Percentiles rank a stretch among this genome's conserved stretches.
These are phyloP conservation scores for Osmanthus fragrans DNA, from an alignment of 257 asterid genomes.

Conservation along the genomic window DNA sequence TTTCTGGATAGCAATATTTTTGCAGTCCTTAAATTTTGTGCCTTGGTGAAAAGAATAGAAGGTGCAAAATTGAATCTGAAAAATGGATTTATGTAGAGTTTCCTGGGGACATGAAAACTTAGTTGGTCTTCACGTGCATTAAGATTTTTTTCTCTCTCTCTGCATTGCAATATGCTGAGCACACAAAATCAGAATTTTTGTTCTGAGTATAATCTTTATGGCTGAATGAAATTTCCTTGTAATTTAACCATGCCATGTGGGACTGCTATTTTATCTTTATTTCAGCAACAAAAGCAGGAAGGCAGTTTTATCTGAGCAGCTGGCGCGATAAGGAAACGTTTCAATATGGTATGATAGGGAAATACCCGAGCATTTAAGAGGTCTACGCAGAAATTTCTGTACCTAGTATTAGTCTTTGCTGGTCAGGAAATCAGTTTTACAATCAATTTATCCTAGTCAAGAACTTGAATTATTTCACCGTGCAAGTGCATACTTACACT, in stretches of 20 bases:
- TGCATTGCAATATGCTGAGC: neutral
- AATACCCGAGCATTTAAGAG: constrained; percentile 37
- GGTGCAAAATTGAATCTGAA: neutral
- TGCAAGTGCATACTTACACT: constrained; percentile 1
- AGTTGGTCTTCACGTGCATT: neutral
- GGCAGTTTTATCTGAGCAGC: constrained; percentile 65
- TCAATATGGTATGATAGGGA: constrained; percentile 72
- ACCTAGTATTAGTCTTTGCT: constrained; percentile 16
- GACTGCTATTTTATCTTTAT: constrained; percentile 40
- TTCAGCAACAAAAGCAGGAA: constrained; percentile 57
- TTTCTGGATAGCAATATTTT: neutral
- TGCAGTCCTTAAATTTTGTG: neutral
- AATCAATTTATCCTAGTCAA: neutral
- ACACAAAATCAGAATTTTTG: too few relatives aligned
- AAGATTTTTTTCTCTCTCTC: neutral
- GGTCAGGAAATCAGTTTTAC: neutral
- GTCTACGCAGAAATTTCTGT: constrained; percentile 10
- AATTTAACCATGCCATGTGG: constrained; percentile 44
- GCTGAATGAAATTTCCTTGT: constrained; percentile 20
- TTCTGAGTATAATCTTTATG: constrained; percentile 4
- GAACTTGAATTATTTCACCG: constrained; percentile 1
- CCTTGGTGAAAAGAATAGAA: neutral
- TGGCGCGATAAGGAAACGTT: constrained; percentile 45
- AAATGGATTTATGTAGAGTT: neutral
- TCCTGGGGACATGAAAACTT: neutral